These are phyloP conservation scores for Cicer cuneatum DNA, from an alignment of 306 rosid genomes.

Conservation along the genomic window DNA sequence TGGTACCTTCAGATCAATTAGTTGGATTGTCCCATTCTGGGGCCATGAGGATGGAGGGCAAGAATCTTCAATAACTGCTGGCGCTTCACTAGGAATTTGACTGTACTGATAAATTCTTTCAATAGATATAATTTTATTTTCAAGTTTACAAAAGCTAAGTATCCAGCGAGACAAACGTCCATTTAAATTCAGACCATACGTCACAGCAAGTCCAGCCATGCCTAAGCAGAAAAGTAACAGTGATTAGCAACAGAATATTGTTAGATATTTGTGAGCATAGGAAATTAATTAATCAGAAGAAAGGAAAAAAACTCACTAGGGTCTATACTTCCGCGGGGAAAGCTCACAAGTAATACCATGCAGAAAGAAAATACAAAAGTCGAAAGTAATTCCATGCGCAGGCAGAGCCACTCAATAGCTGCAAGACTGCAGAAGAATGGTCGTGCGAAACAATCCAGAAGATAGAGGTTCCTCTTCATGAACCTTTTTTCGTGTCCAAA, in stretches of 20 bases:
- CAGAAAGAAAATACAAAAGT: slow-evolving; percentile 96
- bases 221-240: slow-evolving; percentile 56
- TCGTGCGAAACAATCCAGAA: slow-evolving; percentile 90
- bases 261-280: slow-evolving; percentile 9
- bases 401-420: slow-evolving; percentile 99
- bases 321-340: slow-evolving; percentile 90
- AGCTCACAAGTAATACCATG: slow-evolving; percentile 95
- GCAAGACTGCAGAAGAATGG: slow-evolving; percentile 99
- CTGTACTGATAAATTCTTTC: slow-evolving; percentile 97
- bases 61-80: slow-evolving; percentile 66
- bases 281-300: background rate
- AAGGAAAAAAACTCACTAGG: slow-evolving; percentile 70
- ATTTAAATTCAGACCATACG: slow-evolving; percentile 87
- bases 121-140: slow-evolving; percentile 91
- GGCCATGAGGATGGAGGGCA: slow-evolving; percentile 87
- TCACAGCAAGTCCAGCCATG: slow-evolving; percentile 98
- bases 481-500: slow-evolving; percentile 98
- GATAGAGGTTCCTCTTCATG: slow-evolving; percentile 90
- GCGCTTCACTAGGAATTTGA: slow-evolving; percentile 86
- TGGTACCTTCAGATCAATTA: slow-evolving; percentile 79
- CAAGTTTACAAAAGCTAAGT: slow-evolving; percentile 98
- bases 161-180: slow-evolving; percentile 91
- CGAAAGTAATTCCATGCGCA: slow-evolving; percentile 94
- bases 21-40: slow-evolving; percentile 74
- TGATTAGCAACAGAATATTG: slow-evolving; percentile 38